These are phyloP conservation scores for Epicoccum sorghinum DNA, from an alignment of 2,329 filamentous ascomycete species.

Conservation along the genomic window DNA sequence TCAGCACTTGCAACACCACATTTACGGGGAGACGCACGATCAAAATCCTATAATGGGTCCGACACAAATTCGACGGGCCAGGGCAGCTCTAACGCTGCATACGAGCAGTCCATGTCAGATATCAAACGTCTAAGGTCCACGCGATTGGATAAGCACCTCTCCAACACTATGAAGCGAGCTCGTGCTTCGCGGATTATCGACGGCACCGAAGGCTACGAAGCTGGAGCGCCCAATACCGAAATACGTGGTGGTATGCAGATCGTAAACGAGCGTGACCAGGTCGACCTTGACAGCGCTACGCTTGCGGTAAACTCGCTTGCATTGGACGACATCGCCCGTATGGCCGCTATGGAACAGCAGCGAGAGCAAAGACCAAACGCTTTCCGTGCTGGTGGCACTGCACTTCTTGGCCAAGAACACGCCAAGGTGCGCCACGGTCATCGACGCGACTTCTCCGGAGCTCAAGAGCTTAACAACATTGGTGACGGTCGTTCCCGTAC, in stretches of 20 bases:
- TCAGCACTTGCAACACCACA: slow-evolving; percentile 59
- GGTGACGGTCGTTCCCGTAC: slow-evolving; percentile 67
- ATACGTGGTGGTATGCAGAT: slow-evolving; percentile 71
- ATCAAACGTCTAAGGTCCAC: slow-evolving; percentile 91
- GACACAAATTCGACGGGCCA: slow-evolving; percentile 60
- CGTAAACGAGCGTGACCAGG: slow-evolving; percentile 77
- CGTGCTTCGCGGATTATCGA: slow-evolving; percentile 92
- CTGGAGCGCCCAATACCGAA: slow-evolving; percentile 67
- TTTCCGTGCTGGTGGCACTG: slow-evolving; percentile 75
- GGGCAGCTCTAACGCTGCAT: slow-evolving; percentile 66
- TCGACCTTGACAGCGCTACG: slow-evolving; percentile 77
- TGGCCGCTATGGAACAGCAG: slow-evolving; percentile 94
- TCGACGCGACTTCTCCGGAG: slow-evolving; percentile 69
- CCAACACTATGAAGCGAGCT: slow-evolving; percentile 88
- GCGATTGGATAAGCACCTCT: slow-evolving; percentile 90
- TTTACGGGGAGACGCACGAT: slow-evolving; percentile 70
- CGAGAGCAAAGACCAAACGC: slow-evolving; percentile 85
- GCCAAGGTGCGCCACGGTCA: slow-evolving; percentile 73
- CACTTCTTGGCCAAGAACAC: slow-evolving; percentile 66
- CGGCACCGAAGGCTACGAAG: slow-evolving; percentile 75
- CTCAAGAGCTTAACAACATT: slow-evolving; percentile 57
- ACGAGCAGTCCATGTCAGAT: slow-evolving; percentile 95
- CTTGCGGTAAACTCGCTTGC: slow-evolving; percentile 92
- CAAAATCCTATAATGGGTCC: slow-evolving; percentile 74
- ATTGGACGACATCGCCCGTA: slow-evolving; percentile 92